A percentile compares a stretch with the other conserved stretches of the same genome.
Evolutionary conservation across 495 filamentous ascomycete species (phyloP).

Genomic region (Massariosphaeria phaeospora): DNA sequence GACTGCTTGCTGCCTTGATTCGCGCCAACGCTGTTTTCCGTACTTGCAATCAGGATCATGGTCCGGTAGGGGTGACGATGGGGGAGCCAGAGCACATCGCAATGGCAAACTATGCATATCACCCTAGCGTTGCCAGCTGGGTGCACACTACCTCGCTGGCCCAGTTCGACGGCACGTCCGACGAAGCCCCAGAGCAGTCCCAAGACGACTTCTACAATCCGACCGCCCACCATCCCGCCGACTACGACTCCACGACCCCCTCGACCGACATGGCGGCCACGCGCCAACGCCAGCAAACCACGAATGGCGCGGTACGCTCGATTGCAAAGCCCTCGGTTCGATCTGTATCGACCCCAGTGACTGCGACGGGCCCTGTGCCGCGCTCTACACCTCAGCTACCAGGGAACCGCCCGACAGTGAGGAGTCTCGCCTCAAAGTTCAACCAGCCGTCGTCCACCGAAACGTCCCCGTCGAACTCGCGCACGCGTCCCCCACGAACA

Average conservation of each 20-base stretch:
- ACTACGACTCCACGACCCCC: not conserved
- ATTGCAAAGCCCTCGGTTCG: conserved; percentile 17
- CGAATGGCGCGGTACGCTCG: conserved; percentile 14
- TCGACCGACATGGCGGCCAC: conserved; percentile 24
- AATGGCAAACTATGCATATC: conserved; percentile 28
- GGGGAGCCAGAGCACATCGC: conserved; percentile 22
- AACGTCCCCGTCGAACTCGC: conserved; percentile 8
- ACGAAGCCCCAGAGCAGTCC: conserved; percentile 9
- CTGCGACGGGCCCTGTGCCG: conserved; percentile 3
- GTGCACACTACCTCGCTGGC: conserved; percentile 27
- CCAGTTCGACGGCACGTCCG: conserved; percentile 14
- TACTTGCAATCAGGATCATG: conserved; percentile 19
- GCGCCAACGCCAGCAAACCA: conserved; percentile 22
- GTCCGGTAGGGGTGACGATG: conserved; percentile 26
- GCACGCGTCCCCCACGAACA: conserved; percentile 12
- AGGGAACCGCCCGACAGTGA: conserved; percentile 19
- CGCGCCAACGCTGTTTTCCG: conserved; percentile 4
- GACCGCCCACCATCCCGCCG: conserved; percentile 3
- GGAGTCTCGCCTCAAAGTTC: conserved; percentile 27
- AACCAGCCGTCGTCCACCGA: conserved; percentile 20
- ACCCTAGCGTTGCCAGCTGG: conserved; percentile 27
- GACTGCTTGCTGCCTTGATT: conserved; percentile 19
- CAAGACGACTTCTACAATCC: conserved; percentile 27
- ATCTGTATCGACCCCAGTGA: conserved; percentile 18
- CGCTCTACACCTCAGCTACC: conserved; percentile 24